Base-by-base conservation (phyloP, 129 eudicot genomes). In the Centella asiatica region DNA sequence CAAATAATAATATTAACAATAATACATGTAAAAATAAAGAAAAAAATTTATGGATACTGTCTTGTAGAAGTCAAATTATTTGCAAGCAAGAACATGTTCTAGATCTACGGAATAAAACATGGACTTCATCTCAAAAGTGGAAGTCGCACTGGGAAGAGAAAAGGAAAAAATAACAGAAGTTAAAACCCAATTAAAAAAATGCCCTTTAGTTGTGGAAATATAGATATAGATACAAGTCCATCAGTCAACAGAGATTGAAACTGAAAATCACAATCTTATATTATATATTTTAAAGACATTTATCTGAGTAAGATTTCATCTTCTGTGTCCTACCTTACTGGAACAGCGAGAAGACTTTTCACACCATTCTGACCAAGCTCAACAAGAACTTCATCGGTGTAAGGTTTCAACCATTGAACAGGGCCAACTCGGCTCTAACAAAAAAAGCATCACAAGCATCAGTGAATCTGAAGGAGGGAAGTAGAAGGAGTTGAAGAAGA, bases 361-460 rank as follows among this genome's bases (percentile, higher is more conserved):
- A 86, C 87, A 47, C 98, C 98, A 59, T 72, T 78, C 65, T 71
- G 71, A 18, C 98, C 98, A 67, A 90, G 98, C 75, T 86, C 94
- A 50, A 90, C 95, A 71, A 90, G 85, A 51, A 84, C 90, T 76
- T 90, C 90, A 81, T 90, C 98, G n/a, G 98, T 90, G 76, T 86
- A 90, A 3, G 98, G 98, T 72, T 90, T 90, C 77, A 90, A 75
- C 95, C 98, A 90, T 78, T 90, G 83, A 24, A 90, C 82, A 40
- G 98, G 98, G 31, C 98, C 98, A 27, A 90, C 98, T 53, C 98
- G 94, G 78, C 98, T 90, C 98, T 90, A 80, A 47, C 42, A 68
- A 19, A 51, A 39, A 57, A 34, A 71, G 26, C 29, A 17, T 2
- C 10, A 17, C 57, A 47, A 64, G 67, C 53, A 19, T 12, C 2